A percentile compares a stretch with the other conserved stretches of the same genome.
phyloP scores from a whole-genome alignment of 1,284 basidiomycete species.

The Caloboletus inedulis region DNA sequence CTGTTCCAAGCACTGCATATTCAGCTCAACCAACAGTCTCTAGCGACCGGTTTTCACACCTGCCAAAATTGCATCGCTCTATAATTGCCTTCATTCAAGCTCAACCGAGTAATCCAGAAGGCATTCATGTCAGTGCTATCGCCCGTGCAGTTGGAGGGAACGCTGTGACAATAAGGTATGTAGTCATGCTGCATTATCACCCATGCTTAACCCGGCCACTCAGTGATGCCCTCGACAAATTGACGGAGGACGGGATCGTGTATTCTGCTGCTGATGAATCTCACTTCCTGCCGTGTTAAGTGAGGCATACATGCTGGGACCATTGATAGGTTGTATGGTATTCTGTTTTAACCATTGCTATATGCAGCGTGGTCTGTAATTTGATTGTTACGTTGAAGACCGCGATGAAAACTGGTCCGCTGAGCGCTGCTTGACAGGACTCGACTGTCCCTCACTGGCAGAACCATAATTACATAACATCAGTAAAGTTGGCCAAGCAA shows the following conservation, averaged over 20 bases:
- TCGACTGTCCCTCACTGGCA: no score
- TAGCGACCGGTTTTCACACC: conserved; percentile 50
- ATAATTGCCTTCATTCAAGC: conserved; percentile 61
- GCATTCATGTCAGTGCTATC: conserved; percentile 63
- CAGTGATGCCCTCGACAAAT: conserved; percentile 63
- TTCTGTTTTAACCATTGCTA: not conserved
- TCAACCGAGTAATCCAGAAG: conserved; percentile 47
- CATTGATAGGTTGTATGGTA: not conserved
- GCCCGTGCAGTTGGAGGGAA: conserved; percentile 45
- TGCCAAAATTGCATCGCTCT: conserved; percentile 59
- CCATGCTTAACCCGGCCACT: not conserved
- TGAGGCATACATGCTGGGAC: not conserved
- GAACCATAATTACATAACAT: conserved; percentile 14
- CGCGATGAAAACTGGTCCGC: not conserved
- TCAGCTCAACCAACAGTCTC: conserved; percentile 25
- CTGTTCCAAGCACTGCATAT: conserved; percentile 26
- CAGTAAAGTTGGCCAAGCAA: not conserved
- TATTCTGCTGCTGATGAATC: conserved; percentile 69
- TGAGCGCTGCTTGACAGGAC: no score
- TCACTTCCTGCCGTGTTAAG: conserved; percentile 41
- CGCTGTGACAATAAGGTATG: conserved; percentile 50
- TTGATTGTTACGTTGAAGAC: not conserved
- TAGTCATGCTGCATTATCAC: not conserved
- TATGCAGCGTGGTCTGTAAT: not conserved
- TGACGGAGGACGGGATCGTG: conserved; percentile 68